Evolutionary conservation across 1,284 basidiomycete species (phyloP).

Genomic region (Pyrrhoderma lamaoense): DNA sequence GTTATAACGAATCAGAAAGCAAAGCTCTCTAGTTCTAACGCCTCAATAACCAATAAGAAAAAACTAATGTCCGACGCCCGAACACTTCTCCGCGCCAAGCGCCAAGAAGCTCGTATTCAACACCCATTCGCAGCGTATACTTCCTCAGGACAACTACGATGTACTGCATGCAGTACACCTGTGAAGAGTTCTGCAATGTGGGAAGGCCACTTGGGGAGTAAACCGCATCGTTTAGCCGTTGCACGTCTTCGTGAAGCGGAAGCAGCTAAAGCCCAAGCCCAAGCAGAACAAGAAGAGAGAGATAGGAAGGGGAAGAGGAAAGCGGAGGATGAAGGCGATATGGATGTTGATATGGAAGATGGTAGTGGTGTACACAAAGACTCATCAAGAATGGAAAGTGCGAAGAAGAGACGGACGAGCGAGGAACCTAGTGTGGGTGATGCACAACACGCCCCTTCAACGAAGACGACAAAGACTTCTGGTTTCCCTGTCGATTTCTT

Average conservation of each 20-base stretch:
- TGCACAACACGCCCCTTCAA: constrained; percentile 14
- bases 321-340: constrained; percentile 26
- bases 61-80: constrained; percentile 63
- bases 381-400: constrained; percentile 7
- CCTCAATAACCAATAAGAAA: not conserved
- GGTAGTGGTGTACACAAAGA: not conserved
- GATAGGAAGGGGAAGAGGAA: constrained; percentile 36
- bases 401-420: constrained; percentile 15
- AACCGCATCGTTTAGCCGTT: constrained; percentile 60
- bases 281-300: constrained; percentile 19
- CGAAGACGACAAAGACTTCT: constrained; percentile 12
- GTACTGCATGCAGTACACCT: constrained; percentile 50
- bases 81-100: constrained; percentile 66
- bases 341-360: constrained; percentile 16
- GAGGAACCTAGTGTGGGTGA: constrained; percentile 12
- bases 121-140: constrained; percentile 71
- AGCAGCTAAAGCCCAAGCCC: constrained; percentile 36
- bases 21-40: too few species aligned
- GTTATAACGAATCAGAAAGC: too few species aligned
- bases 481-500: constrained; percentile 69
- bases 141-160: constrained; percentile 57
- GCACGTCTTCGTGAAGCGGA: constrained; percentile 29
- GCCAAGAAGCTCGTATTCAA: constrained; percentile 59
- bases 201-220: constrained; percentile 80
- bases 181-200: constrained; percentile 75